A percentile compares a stretch with the other conserved stretches of the same genome.
Evolutionary conservation across 2,329 filamentous ascomycete genomes (phyloP).

Genomic region (Apiospora marii): DNA sequence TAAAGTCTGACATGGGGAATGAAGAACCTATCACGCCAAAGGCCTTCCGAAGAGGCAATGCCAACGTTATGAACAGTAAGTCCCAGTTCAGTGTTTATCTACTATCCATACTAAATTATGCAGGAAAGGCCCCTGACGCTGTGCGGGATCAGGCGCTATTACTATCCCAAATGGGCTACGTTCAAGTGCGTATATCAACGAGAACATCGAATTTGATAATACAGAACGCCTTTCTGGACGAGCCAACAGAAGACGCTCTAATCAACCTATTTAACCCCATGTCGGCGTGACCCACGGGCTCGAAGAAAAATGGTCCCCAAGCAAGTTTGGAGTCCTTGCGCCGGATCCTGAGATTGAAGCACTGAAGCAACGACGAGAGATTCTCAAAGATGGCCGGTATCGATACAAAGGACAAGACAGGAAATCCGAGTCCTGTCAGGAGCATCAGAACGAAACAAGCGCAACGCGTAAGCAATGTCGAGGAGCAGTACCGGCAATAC

Average conservation of each 20-base stretch:
- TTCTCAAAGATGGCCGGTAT: conserved; percentile 39
- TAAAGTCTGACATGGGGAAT: conserved; percentile 36
- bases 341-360: conserved; percentile 38
- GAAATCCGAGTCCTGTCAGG: conserved; percentile 36
- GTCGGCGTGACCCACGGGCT: conserved; percentile 39
- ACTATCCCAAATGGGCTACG: conserved; percentile 39
- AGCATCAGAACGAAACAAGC: conserved; percentile 35
- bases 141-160: conserved; percentile 41
- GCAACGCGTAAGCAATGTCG: conserved; percentile 31
- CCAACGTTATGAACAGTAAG: conserved; percentile 36
- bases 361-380: conserved; percentile 33
- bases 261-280: conserved; percentile 35
- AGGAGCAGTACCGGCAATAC: conserved; percentile 37
- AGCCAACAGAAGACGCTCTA: conserved; percentile 34
- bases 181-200: conserved; percentile 42
- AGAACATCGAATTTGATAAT: conserved; percentile 41
- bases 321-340: conserved; percentile 38
- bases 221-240: conserved; percentile 39
- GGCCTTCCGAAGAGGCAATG: conserved; percentile 33
- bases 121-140: conserved; percentile 36
- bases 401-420: conserved; percentile 32
- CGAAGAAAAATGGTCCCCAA: conserved; percentile 41
- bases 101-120: not conserved
- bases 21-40: conserved; percentile 32
- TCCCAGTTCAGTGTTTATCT: conserved; percentile 14